Conservation (phyloP, 371 early-diverging fungal species). For the Haplosporangium sp. region DNA sequence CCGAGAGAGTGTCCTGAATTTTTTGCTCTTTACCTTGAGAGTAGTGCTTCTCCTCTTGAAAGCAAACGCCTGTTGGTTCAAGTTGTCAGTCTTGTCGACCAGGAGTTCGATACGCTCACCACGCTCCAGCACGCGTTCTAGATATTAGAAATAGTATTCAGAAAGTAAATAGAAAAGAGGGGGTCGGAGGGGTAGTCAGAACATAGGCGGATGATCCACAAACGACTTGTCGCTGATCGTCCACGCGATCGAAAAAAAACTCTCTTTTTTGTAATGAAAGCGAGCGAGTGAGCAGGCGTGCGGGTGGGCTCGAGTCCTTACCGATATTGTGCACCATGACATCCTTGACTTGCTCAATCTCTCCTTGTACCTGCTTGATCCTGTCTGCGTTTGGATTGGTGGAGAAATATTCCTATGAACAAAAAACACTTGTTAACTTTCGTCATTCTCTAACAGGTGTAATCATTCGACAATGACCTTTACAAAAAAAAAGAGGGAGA, state of each 20-base stretch:
- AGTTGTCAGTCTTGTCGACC: constrained; percentile 90
- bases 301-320: constrained; percentile 25
- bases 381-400: constrained; percentile 80
- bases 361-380: constrained; percentile 86
- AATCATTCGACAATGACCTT: not conserved
- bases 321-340: constrained; percentile 95
- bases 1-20: not conserved
- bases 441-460: not conserved
- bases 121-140: constrained; percentile 90
- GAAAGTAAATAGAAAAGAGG: constrained; percentile 3
- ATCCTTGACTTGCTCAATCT: constrained; percentile 94
- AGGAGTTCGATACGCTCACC: constrained; percentile 92
- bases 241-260: not conserved
- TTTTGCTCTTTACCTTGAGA: constrained; percentile 65
- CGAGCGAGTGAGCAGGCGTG: too few relatives aligned
- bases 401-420: constrained; percentile 75
- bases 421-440: not conserved
- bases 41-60: constrained; percentile 91
- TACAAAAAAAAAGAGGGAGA: not conserved
- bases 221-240: not conserved
- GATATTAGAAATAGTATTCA: not conserved
- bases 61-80: constrained; percentile 89
- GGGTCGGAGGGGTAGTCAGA: constrained; percentile 1
- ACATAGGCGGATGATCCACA: not conserved
- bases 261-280: too few relatives aligned